These are phyloP conservation scores for Penicillium chermesinum DNA, from an alignment of 495 filamentous ascomycete species.

Conservation along the genomic window DNA sequence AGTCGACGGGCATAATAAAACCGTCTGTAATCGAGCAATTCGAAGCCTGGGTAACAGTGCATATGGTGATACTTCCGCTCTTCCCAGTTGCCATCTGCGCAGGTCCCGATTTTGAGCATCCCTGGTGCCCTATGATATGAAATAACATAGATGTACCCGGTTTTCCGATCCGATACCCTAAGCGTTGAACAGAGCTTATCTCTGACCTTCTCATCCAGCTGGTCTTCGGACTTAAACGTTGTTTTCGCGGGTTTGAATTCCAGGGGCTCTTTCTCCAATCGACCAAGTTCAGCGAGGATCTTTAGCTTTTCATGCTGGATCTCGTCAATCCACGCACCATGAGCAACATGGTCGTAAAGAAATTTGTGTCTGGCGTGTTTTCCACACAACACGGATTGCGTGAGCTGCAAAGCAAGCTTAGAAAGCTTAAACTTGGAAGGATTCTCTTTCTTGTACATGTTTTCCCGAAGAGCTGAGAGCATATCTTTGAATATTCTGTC, in stretches of 20 bases:
- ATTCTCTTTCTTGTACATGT: no score
- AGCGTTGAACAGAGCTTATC: no score
- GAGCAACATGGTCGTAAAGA: neutral
- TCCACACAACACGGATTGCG: neutral
- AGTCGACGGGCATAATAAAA: no score
- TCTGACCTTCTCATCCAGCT: no score
- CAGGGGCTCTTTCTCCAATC: neutral
- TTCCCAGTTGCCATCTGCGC: no score
- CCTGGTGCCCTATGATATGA: neutral
- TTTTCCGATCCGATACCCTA: no score
- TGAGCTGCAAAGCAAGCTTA: neutral
- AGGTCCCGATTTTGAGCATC: neutral
- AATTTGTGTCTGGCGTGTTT: neutral
- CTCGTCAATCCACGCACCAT: neutral
- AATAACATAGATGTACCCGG: neutral
- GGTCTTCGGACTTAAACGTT: no score
- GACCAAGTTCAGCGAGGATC: neutral
- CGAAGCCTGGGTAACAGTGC: no score
- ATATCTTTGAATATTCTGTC: neutral
- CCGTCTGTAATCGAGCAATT: no score
- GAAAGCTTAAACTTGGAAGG: no score
- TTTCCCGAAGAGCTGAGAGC: neutral
- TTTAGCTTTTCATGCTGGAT: neutral
- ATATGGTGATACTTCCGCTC: no score
- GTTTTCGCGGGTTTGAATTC: neutral